A percentile compares a stretch with the other conserved stretches of the same genome.
phyloP scores from a whole-genome alignment of 78 protist genomes.

The Dictyostelium capitatum region DNA sequence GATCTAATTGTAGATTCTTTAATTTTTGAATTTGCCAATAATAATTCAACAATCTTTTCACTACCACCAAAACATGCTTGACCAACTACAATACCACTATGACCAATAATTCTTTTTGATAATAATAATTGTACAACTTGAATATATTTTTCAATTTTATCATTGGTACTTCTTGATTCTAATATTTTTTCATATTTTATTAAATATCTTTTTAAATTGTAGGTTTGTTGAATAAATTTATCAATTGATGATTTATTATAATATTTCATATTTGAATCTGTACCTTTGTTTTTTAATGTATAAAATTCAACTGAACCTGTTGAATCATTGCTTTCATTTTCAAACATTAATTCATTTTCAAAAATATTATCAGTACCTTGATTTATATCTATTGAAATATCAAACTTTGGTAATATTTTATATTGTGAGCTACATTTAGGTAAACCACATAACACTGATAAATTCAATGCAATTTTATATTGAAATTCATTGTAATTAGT shows the following conservation, averaged over 20 bases:
- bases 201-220: neutral
- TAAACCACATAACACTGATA: too few species aligned
- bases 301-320: neutral
- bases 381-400: too few species aligned
- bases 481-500: too few species aligned
- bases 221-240: neutral
- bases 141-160: neutral
- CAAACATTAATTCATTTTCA: neutral
- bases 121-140: neutral
- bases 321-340: neutral
- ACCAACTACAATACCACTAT: neutral
- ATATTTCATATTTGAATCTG: neutral
- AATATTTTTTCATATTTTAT: neutral
- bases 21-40: neutral
- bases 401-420: too few species aligned
- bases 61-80: neutral
- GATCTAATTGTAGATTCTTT: neutral
- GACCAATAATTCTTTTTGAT: neutral
- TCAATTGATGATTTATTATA: slow-evolving; percentile 7
- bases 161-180: neutral
- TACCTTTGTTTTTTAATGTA: neutral
- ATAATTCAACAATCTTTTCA: neutral
- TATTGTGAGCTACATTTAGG: too few species aligned
- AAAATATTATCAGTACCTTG: neutral
- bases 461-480: too few species aligned